A percentile compares a stretch with the other conserved stretches of the same genome.
phyloP scores from a whole-genome alignment of 306 rosid genomes.

The Citrullus mucosospermus region DNA sequence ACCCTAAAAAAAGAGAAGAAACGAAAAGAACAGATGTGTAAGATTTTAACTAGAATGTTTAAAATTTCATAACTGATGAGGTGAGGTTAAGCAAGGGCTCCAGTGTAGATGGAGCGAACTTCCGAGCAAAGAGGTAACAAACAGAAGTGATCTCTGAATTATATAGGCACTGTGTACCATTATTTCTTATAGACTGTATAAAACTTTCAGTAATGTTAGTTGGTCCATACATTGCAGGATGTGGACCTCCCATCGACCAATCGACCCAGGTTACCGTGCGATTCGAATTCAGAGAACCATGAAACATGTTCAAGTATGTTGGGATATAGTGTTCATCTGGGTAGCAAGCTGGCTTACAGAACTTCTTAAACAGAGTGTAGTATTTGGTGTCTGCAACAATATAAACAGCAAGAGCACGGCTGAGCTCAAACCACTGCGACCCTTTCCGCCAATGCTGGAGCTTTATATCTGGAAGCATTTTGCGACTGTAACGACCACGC shows the following conservation, averaged over 20 bases:
- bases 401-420: conserved; percentile 40
- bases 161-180: conserved; percentile 52
- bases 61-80: conserved; percentile 48
- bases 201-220: conserved; percentile 44
- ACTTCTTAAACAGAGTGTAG: conserved; percentile 48
- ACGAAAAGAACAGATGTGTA: background rate
- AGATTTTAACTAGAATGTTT: conserved; percentile 7
- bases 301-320: conserved; percentile 71
- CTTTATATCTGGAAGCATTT: conserved; percentile 66
- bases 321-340: conserved; percentile 92
- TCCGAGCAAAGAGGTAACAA: conserved; percentile 82
- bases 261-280: conserved; percentile 86
- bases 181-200: conserved; percentile 47
- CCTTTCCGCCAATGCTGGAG: conserved; percentile 86
- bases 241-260: conserved; percentile 87
- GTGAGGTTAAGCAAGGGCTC: conserved; percentile 57
- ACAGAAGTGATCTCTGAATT: conserved; percentile 59
- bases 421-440: conserved; percentile 79
- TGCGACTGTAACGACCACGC: conserved; percentile 77
- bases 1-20: background rate
- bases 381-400: conserved; percentile 47
- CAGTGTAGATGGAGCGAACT: conserved; percentile 55
- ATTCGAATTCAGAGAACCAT: conserved; percentile 58
- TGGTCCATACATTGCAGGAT: conserved; percentile 51
- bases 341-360: conserved; percentile 86